phyloP scores from a whole-genome alignment of 108 stramenopile species.

The Cyclostephanos invisitatus region DNA sequence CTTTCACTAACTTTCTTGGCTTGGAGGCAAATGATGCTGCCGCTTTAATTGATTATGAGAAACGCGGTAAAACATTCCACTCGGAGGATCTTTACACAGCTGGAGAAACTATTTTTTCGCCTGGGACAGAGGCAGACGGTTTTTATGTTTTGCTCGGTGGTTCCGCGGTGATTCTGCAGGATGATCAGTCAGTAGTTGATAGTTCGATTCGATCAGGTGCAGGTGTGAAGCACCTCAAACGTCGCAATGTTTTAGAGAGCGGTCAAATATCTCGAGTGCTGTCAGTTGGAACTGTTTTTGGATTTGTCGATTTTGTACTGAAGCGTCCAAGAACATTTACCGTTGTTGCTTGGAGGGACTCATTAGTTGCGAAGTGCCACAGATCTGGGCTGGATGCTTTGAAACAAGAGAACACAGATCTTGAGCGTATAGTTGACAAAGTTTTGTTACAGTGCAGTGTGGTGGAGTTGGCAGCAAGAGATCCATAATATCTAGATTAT shows the following conservation, averaged over 20 bases:
- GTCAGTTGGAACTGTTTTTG: conserved; percentile 73
- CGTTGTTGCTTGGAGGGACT: conserved; percentile 61
- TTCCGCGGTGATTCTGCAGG: conserved; percentile 62
- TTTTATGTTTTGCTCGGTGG: conserved; percentile 81
- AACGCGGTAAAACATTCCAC: conserved; percentile 56
- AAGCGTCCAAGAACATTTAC: conserved; percentile 63
- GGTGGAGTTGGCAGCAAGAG: conserved; percentile 60
- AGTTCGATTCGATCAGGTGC: conserved; percentile 28
- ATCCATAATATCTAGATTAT: conserved; percentile 9
- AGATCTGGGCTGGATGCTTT: conserved; percentile 56
- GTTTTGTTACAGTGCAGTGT: conserved; percentile 70
- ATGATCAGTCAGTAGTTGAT: conserved; percentile 26
- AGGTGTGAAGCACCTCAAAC: conserved; percentile 31
- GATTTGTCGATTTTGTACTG: conserved; percentile 82
- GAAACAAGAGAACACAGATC: conserved; percentile 57
- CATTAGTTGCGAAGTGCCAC: conserved; percentile 67
- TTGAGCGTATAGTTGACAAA: conserved; percentile 64
- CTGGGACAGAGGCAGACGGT: conserved; percentile 59
- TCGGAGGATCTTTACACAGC: conserved; percentile 51
- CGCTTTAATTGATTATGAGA: conserved; percentile 53
- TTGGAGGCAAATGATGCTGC: conserved; percentile 48
- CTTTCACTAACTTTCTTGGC: conserved; percentile 54
- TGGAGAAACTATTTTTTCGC: conserved; percentile 57
- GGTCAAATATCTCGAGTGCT: conserved; percentile 45
- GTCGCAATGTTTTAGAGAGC: conserved; percentile 27